A percentile compares a stretch with the other conserved stretches of the same genome.
Conservation (phyloP, 1,284 basidiomycete species). For the Leccinum fallax region DNA sequence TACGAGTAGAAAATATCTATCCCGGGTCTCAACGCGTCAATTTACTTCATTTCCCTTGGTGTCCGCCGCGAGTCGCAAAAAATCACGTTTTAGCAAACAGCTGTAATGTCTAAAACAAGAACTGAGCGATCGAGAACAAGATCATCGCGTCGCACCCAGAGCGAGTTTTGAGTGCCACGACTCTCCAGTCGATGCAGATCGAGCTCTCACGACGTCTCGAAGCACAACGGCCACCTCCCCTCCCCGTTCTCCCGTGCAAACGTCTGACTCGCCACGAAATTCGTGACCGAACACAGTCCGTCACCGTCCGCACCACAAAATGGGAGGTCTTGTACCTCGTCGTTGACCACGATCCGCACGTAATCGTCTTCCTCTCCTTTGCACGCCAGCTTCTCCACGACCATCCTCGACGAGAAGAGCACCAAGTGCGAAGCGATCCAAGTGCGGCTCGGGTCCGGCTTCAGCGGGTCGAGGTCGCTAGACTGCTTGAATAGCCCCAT, state of each 20-base stretch:
- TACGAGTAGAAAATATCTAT: no score
- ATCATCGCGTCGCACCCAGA: no score
- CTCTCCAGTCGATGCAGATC: neutral
- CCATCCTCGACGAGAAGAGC: neutral
- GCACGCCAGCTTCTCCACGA: neutral
- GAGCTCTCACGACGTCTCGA: neutral
- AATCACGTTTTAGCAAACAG: no score
- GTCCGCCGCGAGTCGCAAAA: no score
- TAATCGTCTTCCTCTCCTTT: neutral
- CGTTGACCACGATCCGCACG: neutral
- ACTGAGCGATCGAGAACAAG: no score
- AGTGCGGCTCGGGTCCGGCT: constrained; percentile 32
- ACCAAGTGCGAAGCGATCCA: neutral
- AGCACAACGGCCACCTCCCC: neutral
- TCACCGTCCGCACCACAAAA: neutral
- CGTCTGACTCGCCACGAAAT: neutral
- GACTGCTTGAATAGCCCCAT: constrained; percentile 62
- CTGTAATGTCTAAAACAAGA: no score
- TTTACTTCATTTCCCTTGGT: no score
- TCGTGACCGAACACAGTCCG: neutral
- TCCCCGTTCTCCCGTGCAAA: neutral
- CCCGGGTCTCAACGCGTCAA: no score
- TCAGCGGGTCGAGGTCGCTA: constrained; percentile 45
- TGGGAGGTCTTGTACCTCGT: neutral
- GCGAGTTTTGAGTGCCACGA: neutral